Conservation (phyloP, 2,329 filamentous ascomycete species). For the Penicillium rolfsii region DNA sequence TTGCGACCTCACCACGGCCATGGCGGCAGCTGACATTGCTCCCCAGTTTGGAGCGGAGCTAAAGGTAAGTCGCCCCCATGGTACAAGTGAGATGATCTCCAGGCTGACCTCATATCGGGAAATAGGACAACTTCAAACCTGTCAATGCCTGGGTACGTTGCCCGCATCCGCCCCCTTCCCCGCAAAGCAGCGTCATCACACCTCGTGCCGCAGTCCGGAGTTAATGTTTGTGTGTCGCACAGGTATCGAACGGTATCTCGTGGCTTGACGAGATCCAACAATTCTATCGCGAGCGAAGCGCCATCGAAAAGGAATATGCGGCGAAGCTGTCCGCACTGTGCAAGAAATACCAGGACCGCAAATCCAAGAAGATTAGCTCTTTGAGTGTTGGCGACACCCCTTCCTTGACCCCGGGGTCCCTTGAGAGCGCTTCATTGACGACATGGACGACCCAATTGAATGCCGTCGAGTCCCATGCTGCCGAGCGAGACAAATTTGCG, state of each 20-base stretch:
- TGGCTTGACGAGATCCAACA: constrained; percentile 97
- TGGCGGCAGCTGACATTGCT: constrained; percentile 80
- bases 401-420: constrained; percentile 87
- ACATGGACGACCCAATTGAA: constrained; percentile 95
- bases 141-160: constrained; percentile 79
- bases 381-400: constrained; percentile 94
- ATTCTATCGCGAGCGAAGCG: constrained; percentile 93
- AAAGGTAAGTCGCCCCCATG: constrained; percentile 66
- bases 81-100: neutral
- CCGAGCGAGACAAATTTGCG: constrained; percentile 85
- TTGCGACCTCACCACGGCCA: constrained; percentile 46
- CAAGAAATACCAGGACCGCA: constrained; percentile 97
- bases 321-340: constrained; percentile 83
- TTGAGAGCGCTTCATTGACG: constrained; percentile 94
- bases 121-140: constrained; percentile 93
- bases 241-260: constrained; percentile 80
- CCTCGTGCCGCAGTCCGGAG: constrained; percentile 15
- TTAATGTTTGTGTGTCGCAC: constrained; percentile 27
- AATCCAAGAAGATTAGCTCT: constrained; percentile 82
- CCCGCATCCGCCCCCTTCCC: constrained; percentile 23
- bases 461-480: constrained; percentile 82
- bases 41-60: constrained; percentile 91
- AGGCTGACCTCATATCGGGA: neutral
- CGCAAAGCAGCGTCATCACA: constrained; percentile 18
- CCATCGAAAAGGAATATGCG: constrained; percentile 96